These are phyloP conservation scores for Tulasnella sp. DNA, from an alignment of 768 basidiomycete genomes.

Conservation along the genomic window DNA sequence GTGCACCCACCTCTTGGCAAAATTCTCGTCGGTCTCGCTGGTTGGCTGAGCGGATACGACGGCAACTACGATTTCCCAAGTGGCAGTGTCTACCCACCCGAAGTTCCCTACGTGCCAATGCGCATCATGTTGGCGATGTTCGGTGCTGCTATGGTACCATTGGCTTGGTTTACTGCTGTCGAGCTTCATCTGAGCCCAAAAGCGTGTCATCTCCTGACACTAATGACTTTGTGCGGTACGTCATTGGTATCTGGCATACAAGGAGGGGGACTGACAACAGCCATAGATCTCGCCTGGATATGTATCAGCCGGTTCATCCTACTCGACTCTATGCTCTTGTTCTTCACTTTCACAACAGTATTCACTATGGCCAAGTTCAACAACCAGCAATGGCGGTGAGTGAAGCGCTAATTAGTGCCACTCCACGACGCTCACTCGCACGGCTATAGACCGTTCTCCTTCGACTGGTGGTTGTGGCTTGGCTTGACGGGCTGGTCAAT, in stretches of 20 bases:
- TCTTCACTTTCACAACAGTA: conserved; percentile 96
- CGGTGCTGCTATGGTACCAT: conserved; percentile 91
- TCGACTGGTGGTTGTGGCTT: conserved; percentile 98
- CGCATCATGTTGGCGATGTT: conserved; percentile 91
- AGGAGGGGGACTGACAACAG: background rate
- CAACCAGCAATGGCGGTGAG: conserved; percentile 91
- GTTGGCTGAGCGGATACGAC: conserved; percentile 85
- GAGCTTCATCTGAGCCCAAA: conserved; percentile 88
- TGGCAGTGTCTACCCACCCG: conserved; percentile 74
- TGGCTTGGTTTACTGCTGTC: conserved; percentile 94
- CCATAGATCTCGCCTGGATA: conserved; percentile 88
- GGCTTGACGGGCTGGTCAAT: conserved; percentile 90
- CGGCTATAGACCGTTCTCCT: conserved; percentile 59
- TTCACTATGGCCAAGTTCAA: conserved; percentile 95
- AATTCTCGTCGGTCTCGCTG: conserved; percentile 95
- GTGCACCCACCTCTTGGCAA: conserved; percentile 98
- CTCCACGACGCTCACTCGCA: background rate
- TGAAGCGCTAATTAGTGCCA: conserved; percentile 23
- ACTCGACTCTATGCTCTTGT: conserved; percentile 96
- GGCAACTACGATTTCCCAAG: conserved; percentile 93
- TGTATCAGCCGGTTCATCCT: conserved; percentile 97
- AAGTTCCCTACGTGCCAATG: conserved; percentile 91
- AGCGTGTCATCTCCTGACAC: conserved; percentile 85
- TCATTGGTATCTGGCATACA: conserved; percentile 21
- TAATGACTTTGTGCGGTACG: conserved; percentile 90